Conservation (phyloP, 2,329 filamentous ascomycete genomes). For the Alternaria hordeiaustralica region DNA sequence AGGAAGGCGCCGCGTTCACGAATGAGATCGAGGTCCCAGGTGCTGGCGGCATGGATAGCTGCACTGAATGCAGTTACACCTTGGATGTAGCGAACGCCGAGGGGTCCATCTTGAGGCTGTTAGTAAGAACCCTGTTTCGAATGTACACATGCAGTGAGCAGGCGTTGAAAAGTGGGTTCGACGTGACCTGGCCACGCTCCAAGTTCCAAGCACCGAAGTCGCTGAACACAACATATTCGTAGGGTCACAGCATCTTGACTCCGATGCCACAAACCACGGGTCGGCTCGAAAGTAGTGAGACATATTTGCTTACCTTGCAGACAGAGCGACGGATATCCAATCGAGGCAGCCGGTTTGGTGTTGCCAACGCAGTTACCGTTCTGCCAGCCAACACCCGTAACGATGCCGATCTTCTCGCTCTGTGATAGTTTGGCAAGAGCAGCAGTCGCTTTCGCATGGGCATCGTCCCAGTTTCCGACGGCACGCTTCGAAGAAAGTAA, state of each 20-base stretch:
- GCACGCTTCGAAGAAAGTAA: slow-evolving; percentile 28
- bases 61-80: slow-evolving; percentile 49
- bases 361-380: slow-evolving; percentile 47
- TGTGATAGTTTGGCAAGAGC: slow-evolving; percentile 49
- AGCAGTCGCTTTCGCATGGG: slow-evolving; percentile 49
- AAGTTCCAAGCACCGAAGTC: neutral
- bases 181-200: neutral
- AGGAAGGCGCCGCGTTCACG: slow-evolving; percentile 44
- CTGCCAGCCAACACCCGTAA: slow-evolving; percentile 46
- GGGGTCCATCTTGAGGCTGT: slow-evolving; percentile 43
- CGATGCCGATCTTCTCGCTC: slow-evolving; percentile 50
- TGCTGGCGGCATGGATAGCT: slow-evolving; percentile 48
- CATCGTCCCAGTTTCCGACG: slow-evolving; percentile 45
- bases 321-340: slow-evolving; percentile 48
- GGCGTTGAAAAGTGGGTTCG: neutral
- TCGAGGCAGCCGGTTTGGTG: slow-evolving; percentile 42
- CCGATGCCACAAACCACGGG: neutral
- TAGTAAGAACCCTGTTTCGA: neutral
- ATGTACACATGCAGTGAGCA: neutral
- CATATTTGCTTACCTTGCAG: slow-evolving; percentile 44
- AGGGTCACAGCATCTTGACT: neutral
- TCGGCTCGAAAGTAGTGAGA: neutral
- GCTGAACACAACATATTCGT: neutral
- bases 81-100: slow-evolving; percentile 48
- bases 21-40: slow-evolving; percentile 48